Percentiles rank a stretch among this genome's conserved stretches.
These are phyloP conservation scores for Nothophoma quercina DNA, from an alignment of 2,329 filamentous ascomycete genomes.

Conservation along the genomic window DNA sequence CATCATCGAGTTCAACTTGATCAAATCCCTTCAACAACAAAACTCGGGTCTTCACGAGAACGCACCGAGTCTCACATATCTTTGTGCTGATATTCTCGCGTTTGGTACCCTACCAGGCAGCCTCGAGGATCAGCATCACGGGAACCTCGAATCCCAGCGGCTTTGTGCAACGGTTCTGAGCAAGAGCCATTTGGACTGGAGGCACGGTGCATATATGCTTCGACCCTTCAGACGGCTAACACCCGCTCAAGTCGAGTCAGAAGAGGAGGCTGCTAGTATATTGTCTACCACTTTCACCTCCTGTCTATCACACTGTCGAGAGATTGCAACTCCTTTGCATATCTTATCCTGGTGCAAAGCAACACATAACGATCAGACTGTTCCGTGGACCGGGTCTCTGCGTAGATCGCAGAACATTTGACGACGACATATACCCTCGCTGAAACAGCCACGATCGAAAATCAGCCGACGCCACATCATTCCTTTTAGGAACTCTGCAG, in stretches of 20 bases:
- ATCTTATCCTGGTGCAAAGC: conserved; percentile 18
- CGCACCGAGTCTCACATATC: conserved; percentile 17
- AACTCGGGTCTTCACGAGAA: not conserved
- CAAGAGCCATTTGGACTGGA: conserved; percentile 36
- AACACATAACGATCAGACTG: conserved; percentile 21
- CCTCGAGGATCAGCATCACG: conserved; percentile 43
- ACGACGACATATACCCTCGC: conserved; percentile 39
- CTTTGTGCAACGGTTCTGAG: conserved; percentile 41
- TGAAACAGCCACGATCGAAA: conserved; percentile 45
- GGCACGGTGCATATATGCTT: conserved; percentile 49
- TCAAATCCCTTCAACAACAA: conserved; percentile 10
- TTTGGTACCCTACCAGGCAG: conserved; percentile 38
- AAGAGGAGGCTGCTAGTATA: not conserved
- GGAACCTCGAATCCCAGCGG: conserved; percentile 38
- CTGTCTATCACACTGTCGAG: not conserved
- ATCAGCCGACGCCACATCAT: conserved; percentile 43
- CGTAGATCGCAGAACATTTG: conserved; percentile 42
- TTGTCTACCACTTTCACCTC: not conserved
- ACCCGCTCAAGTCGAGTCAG: conserved; percentile 7
- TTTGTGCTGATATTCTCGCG: conserved; percentile 27
- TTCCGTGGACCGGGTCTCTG: conserved; percentile 36
- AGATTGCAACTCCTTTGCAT: not conserved
- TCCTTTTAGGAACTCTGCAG: conserved; percentile 44
- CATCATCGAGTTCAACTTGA: conserved; percentile 17
- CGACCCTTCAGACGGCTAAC: conserved; percentile 32